These are phyloP conservation scores for Candida corydali DNA, from an alignment of 805 yeast genomes.

Conservation along the genomic window DNA sequence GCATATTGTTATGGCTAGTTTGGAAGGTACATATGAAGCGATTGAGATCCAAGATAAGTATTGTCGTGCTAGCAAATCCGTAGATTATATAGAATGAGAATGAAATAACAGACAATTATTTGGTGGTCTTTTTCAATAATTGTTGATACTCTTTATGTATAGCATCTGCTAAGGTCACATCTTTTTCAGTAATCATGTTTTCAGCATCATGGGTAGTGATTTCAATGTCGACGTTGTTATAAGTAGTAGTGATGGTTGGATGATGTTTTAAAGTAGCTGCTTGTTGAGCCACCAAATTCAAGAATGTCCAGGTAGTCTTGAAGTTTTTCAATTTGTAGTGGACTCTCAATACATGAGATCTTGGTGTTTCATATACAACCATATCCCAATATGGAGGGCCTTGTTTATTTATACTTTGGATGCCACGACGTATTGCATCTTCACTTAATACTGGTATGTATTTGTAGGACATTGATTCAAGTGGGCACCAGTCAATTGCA, in stretches of 20 bases:
- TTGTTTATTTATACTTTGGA: conserved; percentile 3
- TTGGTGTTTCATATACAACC: conserved; percentile 1
- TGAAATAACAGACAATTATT: background rate
- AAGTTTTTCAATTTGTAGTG: conserved; percentile 42
- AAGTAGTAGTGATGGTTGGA: conserved; percentile 63
- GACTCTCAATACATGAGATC: conserved; percentile 5
- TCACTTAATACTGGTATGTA: background rate
- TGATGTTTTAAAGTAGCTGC: conserved; percentile 64
- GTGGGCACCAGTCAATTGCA: background rate
- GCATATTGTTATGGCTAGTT: conserved; percentile 68
- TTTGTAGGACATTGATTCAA: background rate
- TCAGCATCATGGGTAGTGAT: conserved; percentile 65
- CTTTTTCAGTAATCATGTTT: conserved; percentile 48
- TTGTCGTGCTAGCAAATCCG: conserved; percentile 41
- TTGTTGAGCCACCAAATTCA: conserved; percentile 53
- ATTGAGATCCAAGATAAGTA: conserved; percentile 81
- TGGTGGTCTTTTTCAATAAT: background rate
- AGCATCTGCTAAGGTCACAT: conserved; percentile 51
- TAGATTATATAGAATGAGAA: conserved; percentile 7
- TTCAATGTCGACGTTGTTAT: conserved; percentile 51
- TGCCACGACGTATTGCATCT: conserved; percentile 1
- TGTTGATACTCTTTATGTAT: conserved; percentile 16
- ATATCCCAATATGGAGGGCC: conserved; percentile 5
- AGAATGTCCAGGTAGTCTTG: conserved; percentile 64
- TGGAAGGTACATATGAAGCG: conserved; percentile 94